Conservation (phyloP, 2,329 filamentous ascomycete species). For the Polychaeton citri region DNA sequence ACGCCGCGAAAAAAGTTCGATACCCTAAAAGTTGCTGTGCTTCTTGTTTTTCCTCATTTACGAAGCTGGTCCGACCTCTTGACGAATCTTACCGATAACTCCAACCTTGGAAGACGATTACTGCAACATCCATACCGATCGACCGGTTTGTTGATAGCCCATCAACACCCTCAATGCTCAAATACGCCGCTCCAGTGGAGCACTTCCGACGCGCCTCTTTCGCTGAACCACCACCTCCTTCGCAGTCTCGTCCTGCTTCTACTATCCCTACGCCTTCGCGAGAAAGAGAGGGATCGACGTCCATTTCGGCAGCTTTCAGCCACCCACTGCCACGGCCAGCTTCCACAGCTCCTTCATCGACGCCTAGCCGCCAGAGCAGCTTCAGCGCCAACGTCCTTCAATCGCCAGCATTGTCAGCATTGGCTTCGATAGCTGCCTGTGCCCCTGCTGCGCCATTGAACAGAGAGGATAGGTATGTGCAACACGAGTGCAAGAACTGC, state of each 20-base stretch:
- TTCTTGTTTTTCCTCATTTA: background rate
- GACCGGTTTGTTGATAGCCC: no score
- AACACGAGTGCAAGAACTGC: no score
- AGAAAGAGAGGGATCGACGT: constrained; percentile 1
- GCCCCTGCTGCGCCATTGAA: constrained; percentile 6
- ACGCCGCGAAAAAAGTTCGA: background rate
- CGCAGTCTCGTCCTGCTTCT: background rate
- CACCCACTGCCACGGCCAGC: background rate
- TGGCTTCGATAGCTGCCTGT: constrained; percentile 28
- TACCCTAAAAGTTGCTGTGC: background rate
- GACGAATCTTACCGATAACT: no score
- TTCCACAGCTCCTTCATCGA: background rate
- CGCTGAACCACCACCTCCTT: constrained; percentile 6
- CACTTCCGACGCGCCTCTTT: constrained; percentile 10
- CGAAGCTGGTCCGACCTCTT: no score
- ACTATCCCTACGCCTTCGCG: background rate
- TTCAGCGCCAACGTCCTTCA: background rate
- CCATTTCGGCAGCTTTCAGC: background rate
- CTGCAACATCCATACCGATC: no score
- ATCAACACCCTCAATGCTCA: constrained; percentile 39
- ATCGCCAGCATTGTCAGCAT: constrained; percentile 29
- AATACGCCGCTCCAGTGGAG: constrained; percentile 20
- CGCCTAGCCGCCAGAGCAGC: background rate
- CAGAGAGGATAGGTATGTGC: background rate
- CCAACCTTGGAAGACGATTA: no score